Base-by-base conservation (phyloP, 2,329 filamentous ascomycete genomes). In the Nigrospora oryzae region DNA sequence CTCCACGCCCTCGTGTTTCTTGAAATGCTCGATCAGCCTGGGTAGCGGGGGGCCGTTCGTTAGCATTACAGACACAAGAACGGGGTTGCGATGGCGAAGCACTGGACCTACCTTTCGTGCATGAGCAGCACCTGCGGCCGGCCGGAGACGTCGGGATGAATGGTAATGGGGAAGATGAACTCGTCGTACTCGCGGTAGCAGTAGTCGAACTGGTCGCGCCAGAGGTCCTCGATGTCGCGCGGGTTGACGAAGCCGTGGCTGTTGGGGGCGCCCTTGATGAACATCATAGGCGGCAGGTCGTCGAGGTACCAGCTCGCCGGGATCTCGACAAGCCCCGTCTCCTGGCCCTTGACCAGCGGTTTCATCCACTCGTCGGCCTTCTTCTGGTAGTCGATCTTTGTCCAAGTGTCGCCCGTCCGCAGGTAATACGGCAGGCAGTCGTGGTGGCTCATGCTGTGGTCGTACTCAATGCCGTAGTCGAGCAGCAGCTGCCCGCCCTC, bases 121-220 rank as follows among this genome's bases (percentile, higher is more conserved):
- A 88, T 86, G 7, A 86, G 65, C 28, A 89, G 54, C 0, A 81
- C 84, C 61, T 89, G 84, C 1, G 84, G 84, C 15, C 83, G 71
- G 0, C 85, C 85, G 3, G 76, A 81, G 0, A 85, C 81, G 55
- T 89, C 84, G 0, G 84, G 85, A 60, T 89, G 84, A 33, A 88
- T 83, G 0, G 84, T 89, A 62, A 89, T 84, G 0, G 85, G 84
- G 53, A 89, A 88, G 43, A 87, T 75, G 49, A 88, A 88, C 53
- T 86, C 81, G 53, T 89, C 83, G 50, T 86, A 83, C 60, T 89
- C 83, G 28, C 83, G 70, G 59, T 89, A 89, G 55, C 85, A 87
- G 62, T 87, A 88, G 53, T 83, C 74, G 47, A 84, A 84, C 50
- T 84, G 79, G 48, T 84, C 78, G 40, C 73, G 65, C 80, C 79